A percentile compares a stretch with the other conserved stretches of the same genome.
phyloP scores from a whole-genome alignment of 345 rosid species.

The Leavenworthia alabamica region DNA sequence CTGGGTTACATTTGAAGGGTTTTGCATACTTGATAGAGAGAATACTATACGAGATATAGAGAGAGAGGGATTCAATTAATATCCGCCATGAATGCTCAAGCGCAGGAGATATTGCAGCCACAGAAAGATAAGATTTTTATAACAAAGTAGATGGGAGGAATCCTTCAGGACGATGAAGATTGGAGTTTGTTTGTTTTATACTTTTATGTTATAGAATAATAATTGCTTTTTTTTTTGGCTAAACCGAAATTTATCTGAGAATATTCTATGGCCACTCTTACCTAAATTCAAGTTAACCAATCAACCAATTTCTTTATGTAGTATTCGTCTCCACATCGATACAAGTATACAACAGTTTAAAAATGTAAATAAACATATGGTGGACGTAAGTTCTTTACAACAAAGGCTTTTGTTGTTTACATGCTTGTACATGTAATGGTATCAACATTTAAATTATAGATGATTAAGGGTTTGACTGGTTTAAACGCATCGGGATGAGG shows the following conservation, averaged over 20 bases:
- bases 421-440: not conserved
- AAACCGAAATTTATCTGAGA: constrained; percentile 20
- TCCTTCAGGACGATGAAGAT: not conserved
- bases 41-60: not conserved
- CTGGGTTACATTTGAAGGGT: constrained; percentile 50
- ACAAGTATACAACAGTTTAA: not conserved
- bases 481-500: too few relatives aligned
- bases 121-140: constrained; percentile 6
- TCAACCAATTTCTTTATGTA: constrained; percentile 12
- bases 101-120: constrained; percentile 16
- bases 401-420: not conserved
- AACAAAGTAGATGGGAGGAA: constrained; percentile 6
- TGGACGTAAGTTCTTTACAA: not conserved
- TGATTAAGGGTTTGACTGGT: too few relatives aligned
- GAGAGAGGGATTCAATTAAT: not conserved
- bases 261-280: not conserved
- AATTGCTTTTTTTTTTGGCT: not conserved
- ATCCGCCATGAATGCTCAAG: constrained; percentile 3
- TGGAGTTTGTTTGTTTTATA: constrained; percentile 3
- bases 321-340: not conserved
- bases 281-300: constrained; percentile 12
- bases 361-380: not conserved
- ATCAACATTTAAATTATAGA: not conserved
- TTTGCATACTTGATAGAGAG: constrained; percentile 43
- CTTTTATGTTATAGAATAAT: not conserved